Conservation (phyloP, 2,329 filamentous ascomycete genomes). For the Penicillium corylophilum region DNA sequence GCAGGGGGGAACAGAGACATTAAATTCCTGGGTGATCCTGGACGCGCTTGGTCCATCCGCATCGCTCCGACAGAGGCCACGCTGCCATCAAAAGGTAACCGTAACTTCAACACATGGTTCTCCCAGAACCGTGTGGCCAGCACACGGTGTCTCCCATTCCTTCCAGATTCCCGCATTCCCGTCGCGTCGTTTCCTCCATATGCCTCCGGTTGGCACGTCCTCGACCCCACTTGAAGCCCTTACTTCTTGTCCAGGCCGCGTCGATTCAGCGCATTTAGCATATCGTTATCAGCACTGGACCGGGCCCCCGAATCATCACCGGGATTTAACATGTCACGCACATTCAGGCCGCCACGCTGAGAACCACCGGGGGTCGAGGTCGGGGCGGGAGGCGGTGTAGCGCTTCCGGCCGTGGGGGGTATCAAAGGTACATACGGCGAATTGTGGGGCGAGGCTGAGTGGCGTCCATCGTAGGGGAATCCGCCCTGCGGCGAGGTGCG, state of each 20-base stretch:
- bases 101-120: constrained; percentile 18
- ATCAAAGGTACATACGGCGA: constrained; percentile 42
- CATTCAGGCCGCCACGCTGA: constrained; percentile 45
- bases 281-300: constrained; percentile 50
- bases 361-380: constrained; percentile 35
- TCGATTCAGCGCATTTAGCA: constrained; percentile 50
- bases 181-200: constrained; percentile 5
- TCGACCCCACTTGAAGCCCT: not conserved
- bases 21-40: constrained; percentile 2
- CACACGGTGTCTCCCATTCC: constrained; percentile 21
- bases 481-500: constrained; percentile 47
- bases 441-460: constrained; percentile 45
- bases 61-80: constrained; percentile 15
- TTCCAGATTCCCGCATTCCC: constrained; percentile 11
- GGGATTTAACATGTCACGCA: constrained; percentile 50
- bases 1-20: not conserved
- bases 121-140: constrained; percentile 24
- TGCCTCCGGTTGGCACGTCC: not conserved
- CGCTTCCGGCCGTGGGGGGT: constrained; percentile 27
- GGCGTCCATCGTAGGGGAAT: constrained; percentile 44
- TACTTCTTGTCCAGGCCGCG: constrained; percentile 35
- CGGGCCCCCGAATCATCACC: constrained; percentile 39
- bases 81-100: constrained; percentile 8
- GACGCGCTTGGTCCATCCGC: constrained; percentile 2
- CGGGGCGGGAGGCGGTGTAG: constrained; percentile 39